Evolutionary conservation across 2,329 filamentous ascomycete species (phyloP), one percentile per base, ranked within the genome.

Genomic region (Penicillium capsulatum): DNA sequence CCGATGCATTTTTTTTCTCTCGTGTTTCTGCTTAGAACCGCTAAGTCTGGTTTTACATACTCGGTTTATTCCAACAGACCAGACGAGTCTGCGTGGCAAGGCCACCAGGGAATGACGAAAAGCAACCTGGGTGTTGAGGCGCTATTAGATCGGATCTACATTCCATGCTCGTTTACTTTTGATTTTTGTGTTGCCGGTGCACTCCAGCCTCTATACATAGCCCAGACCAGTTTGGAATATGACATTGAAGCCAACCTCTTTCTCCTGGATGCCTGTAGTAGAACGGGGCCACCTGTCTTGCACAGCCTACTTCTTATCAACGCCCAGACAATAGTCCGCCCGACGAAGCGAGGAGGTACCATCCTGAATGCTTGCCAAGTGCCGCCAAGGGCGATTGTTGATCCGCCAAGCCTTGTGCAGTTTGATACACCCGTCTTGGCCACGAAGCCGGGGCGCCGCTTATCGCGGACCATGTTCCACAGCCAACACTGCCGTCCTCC

Each of bases 401-500:
- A 48, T 45, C 50, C 30, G 51, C 50, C 51, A 54, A 54, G 51
- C 40, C 46, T 50, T 48, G 37, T 42, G 37, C 34, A 42, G 34
- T 54, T 41, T 51, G 50, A 53, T 51, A 45, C 35, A 40, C 32
- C 41, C 48, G 50, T 37, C 51, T 53, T 51, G 51, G 48, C 44
- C 28, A 24, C 41, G 44, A 46, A 44, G 38, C 39, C 28, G 40
- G 47, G 48, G 42, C 38, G 17, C 33, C 35, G 19, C 29, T 36
- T 34, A 36, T 44, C 29, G 41, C 34, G 32, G 19, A 40, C 42
- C 38, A 38, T 41, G 48, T 44, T 44, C 20, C 49, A 53, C n/a
- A n/a, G n/a, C n/a, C n/a, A 43, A 37, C 26, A 28, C 10, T 11
- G 7, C 26, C 6, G 26, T 28, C 13, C 9, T 28, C 19, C 26